These are phyloP conservation scores for Ogataea glucozyma DNA, from an alignment of 805 yeast genomes.

Conservation along the genomic window DNA sequence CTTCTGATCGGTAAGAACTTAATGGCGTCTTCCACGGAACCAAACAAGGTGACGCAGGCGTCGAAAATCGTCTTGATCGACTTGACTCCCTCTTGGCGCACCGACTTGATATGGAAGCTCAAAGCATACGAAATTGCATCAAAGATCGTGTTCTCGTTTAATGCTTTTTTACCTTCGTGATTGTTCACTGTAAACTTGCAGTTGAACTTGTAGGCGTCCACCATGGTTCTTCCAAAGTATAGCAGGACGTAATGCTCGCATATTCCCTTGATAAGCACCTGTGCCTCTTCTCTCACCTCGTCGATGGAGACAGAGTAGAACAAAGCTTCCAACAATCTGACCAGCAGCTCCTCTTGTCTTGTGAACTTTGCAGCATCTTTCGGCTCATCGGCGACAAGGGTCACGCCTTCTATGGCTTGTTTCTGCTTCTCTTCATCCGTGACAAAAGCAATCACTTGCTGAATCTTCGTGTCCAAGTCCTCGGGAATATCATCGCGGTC, in stretches of 20 bases:
- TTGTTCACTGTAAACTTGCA: slow-evolving; percentile 74
- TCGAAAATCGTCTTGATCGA: slow-evolving; percentile 63
- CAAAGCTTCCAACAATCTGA: slow-evolving; percentile 64
- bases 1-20: slow-evolving; percentile 75
- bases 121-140: slow-evolving; percentile 78
- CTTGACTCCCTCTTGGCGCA: slow-evolving; percentile 68
- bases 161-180: slow-evolving; percentile 71
- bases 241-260: slow-evolving; percentile 79
- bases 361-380: slow-evolving; percentile 51
- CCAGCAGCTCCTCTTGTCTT: slow-evolving; percentile 64
- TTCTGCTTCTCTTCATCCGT: slow-evolving; percentile 33
- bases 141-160: slow-evolving; percentile 69
- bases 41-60: slow-evolving; percentile 67
- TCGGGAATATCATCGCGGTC: slow-evolving; percentile 53
- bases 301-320: slow-evolving; percentile 77
- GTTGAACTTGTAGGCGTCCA: slow-evolving; percentile 65
- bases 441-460: slow-evolving; percentile 49
- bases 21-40: slow-evolving; percentile 61
- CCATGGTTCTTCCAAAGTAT: slow-evolving; percentile 71
- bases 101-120: slow-evolving; percentile 70
- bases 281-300: slow-evolving; percentile 70
- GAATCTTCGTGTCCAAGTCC: slow-evolving; percentile 44
- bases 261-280: slow-evolving; percentile 57
- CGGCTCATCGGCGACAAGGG: slow-evolving; percentile 41
- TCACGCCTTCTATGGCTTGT: slow-evolving; percentile 21